Percentiles rank a stretch among this genome's conserved stretches.
Evolutionary conservation across 768 basidiomycete genomes (phyloP).

Genomic region (Lyophyllum decastes): DNA sequence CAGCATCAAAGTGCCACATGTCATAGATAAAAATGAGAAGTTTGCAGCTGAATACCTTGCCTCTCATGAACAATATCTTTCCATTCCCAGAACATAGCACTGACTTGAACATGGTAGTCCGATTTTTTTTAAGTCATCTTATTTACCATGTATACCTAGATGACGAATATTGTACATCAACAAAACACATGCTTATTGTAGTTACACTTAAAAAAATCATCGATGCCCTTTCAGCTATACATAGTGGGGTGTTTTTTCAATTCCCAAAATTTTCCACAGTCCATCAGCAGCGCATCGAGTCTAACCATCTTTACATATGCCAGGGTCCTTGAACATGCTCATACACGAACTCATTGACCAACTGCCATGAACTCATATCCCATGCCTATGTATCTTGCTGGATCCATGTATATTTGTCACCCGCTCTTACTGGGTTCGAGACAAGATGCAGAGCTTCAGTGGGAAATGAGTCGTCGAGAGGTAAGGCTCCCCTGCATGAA

Average conservation of each 20-base stretch:
- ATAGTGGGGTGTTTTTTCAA: no score
- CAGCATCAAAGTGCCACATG: neutral
- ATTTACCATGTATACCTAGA: no score
- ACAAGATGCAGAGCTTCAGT: slow-evolving; percentile 13
- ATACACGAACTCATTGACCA: neutral
- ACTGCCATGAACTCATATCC: neutral
- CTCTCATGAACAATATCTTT: no score
- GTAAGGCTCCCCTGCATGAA: neutral
- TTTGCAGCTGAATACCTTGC: no score
- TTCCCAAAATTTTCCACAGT: neutral
- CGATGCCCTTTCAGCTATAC: no score
- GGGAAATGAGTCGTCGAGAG: slow-evolving; percentile 11
- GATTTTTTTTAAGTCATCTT: no score
- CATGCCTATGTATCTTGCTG: neutral
- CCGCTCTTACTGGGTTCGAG: neutral
- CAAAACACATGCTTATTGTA: no score
- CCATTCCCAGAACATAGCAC: no score
- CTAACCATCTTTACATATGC: slow-evolving; percentile 11
- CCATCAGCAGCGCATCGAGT: slow-evolving; percentile 7
- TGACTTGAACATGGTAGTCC: no score
- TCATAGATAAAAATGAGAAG: no score
- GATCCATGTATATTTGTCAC: neutral
- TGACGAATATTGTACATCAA: no score
- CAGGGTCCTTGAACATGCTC: neutral
- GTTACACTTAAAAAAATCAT: no score